These are phyloP conservation scores for Sindora glabra DNA, from an alignment of 306 rosid species.

Conservation along the genomic window DNA sequence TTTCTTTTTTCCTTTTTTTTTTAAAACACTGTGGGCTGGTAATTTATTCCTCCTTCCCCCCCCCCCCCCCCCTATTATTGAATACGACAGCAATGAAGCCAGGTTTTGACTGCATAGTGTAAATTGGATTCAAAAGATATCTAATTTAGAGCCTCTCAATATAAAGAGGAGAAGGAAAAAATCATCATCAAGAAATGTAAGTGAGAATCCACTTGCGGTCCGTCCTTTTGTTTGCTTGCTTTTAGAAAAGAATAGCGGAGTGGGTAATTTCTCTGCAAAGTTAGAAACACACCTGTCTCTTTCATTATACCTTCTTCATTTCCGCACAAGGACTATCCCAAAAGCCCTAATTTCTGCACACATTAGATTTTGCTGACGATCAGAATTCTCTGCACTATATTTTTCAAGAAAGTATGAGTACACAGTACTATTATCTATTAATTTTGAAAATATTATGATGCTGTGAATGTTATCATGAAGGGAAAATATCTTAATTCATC, in stretches of 20 bases:
- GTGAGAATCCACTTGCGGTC: slow-evolving; percentile 36
- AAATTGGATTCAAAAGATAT: neutral
- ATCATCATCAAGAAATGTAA: slow-evolving; percentile 48
- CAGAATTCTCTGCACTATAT: neutral
- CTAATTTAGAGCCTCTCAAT: neutral
- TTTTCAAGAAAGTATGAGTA: too few relatives aligned
- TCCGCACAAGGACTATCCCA: slow-evolving; percentile 17
- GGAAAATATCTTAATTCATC: too few relatives aligned
- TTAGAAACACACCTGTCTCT: too few relatives aligned
- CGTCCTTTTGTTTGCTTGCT: too few relatives aligned
- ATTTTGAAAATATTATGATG: too few relatives aligned
- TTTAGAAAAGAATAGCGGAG: too few relatives aligned
- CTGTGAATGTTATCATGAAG: too few relatives aligned
- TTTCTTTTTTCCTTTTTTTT: too few relatives aligned
- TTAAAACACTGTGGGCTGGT: slow-evolving; percentile 32
- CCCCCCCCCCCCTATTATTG: too few relatives aligned
- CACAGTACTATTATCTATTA: too few relatives aligned
- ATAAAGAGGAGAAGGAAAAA: neutral
- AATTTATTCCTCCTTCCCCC: neutral
- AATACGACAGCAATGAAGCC: neutral
- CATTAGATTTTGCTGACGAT: neutral
- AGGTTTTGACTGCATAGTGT: slow-evolving; percentile 15
- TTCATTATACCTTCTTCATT: slow-evolving; percentile 6
- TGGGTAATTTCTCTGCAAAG: too few relatives aligned
- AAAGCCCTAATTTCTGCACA: slow-evolving; percentile 15